A percentile compares a stretch with the other conserved stretches of the same genome.
These are phyloP conservation scores for Osmanthus fragrans DNA, from an alignment of 257 asterid species.

Conservation along the genomic window DNA sequence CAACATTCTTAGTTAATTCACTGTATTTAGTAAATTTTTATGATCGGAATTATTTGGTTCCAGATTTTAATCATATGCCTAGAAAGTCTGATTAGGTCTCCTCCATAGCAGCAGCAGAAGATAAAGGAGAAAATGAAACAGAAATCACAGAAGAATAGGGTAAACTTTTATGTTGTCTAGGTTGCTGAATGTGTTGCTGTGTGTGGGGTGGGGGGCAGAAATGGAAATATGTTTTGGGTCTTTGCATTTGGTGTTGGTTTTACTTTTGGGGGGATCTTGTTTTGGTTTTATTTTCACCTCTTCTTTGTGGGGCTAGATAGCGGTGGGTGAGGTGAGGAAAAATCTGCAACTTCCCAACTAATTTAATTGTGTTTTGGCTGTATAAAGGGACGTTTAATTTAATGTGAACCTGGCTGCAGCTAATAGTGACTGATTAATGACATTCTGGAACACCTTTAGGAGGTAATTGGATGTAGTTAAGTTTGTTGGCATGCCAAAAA, in stretches of 20 bases:
- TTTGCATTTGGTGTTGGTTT: constrained; percentile 19
- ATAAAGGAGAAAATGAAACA: constrained; percentile 22
- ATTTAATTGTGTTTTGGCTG: constrained; percentile 1
- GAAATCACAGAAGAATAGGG: constrained; percentile 19
- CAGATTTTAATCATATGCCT: constrained; percentile 7
- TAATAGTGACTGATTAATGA: constrained; percentile 8
- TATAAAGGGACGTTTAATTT: constrained; percentile 8
- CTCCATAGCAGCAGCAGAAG: constrained; percentile 11
- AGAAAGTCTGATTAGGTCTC: constrained; percentile 22
- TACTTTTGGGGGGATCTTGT: constrained; percentile 11
- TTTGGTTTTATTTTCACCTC: constrained; percentile 14
- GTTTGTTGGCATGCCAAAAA: background rate
- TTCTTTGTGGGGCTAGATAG: constrained; percentile 10
- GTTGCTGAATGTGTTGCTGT: constrained; percentile 13
- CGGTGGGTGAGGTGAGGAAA: background rate
- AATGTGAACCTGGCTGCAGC: constrained; percentile 11
- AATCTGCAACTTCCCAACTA: constrained; percentile 11
- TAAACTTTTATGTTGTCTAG: constrained; percentile 17
- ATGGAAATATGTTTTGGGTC: constrained; percentile 37
- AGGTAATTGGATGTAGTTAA: background rate
- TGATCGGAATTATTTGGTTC: constrained; percentile 34
- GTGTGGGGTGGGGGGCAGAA: background rate
- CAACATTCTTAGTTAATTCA: constrained; percentile 30
- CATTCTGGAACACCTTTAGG: constrained; percentile 5
- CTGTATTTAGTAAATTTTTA: constrained; percentile 29